A percentile compares a stretch with the other conserved stretches of the same genome.
phyloP scores from a whole-genome alignment of 1,284 basidiomycete species.

The Ganoderma lingzhi region DNA sequence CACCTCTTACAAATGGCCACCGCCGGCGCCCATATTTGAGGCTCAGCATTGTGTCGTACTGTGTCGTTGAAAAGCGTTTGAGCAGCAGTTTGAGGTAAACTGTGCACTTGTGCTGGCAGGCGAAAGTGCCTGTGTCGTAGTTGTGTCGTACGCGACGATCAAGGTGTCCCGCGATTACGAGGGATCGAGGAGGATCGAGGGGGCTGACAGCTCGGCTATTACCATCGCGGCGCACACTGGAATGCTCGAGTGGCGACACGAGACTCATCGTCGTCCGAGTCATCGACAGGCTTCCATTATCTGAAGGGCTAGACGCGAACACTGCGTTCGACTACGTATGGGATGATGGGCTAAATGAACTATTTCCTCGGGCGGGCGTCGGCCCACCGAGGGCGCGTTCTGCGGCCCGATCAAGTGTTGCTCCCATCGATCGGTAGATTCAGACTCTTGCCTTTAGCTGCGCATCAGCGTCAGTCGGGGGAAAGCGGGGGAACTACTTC shows the following conservation, averaged over 20 bases:
- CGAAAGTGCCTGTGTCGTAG: not conserved
- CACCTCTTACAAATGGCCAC: not conserved
- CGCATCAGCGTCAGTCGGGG: not conserved
- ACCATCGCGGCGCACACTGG: not conserved
- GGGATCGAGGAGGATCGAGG: not conserved
- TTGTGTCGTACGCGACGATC: not conserved
- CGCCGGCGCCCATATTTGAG: not conserved
- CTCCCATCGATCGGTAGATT: conserved; percentile 3
- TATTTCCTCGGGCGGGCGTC: conserved; percentile 11
- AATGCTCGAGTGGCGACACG: not conserved
- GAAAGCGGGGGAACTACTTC: not conserved
- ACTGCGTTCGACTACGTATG: not conserved
- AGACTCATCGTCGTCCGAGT: no score
- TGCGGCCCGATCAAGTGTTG: not conserved
- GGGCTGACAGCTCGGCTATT: not conserved
- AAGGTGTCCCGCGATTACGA: not conserved
- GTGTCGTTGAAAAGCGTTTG: not conserved
- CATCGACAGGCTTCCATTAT: not conserved
- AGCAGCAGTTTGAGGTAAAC: not conserved
- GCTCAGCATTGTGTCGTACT: not conserved
- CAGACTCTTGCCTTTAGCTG: not conserved
- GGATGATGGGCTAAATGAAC: conserved; percentile 16
- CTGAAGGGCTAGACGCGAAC: not conserved
- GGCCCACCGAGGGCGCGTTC: not conserved
- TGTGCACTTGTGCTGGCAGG: not conserved